These are phyloP conservation scores for Hyaloraphidium curvatum DNA, from an alignment of 192 early-diverging fungal genomes.

Conservation along the genomic window DNA sequence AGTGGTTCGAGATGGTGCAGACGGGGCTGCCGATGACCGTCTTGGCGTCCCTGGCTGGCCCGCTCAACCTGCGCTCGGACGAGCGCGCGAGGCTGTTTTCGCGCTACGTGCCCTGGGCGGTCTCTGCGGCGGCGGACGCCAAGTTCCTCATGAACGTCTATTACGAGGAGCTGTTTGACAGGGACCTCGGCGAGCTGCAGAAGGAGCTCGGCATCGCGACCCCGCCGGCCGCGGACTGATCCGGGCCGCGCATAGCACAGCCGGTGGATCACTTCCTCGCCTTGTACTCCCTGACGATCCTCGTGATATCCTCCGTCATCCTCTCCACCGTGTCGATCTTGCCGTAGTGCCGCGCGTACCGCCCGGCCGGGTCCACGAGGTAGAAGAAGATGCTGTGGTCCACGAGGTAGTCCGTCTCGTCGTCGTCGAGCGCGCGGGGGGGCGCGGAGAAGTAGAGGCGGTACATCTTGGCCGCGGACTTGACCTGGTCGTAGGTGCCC, in stretches of 20 bases:
- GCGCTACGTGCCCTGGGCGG: constrained; percentile 77
- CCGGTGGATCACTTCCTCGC: not conserved
- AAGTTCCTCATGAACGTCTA: constrained; percentile 71
- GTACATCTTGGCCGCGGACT: constrained; percentile 65
- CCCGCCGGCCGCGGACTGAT: no score
- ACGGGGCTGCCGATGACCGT: constrained; percentile 75
- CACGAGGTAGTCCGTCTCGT: constrained; percentile 84
- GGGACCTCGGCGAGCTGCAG: constrained; percentile 42
- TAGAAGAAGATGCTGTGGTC: constrained; percentile 99
- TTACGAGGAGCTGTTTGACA: constrained; percentile 69
- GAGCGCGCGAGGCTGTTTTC: constrained; percentile 44
- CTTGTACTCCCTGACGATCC: constrained; percentile 13
- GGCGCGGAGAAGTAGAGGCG: constrained; percentile 91
- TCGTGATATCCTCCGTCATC: constrained; percentile 32
- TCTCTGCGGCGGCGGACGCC: constrained; percentile 54
- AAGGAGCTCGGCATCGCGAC: constrained; percentile 51
- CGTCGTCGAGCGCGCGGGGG: constrained; percentile 41
- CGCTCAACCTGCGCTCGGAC: constrained; percentile 34
- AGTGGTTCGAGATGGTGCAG: constrained; percentile 87
- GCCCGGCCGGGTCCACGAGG: constrained; percentile 76
- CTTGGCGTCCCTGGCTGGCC: constrained; percentile 67
- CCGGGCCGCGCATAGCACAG: not conserved
- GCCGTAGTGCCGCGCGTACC: constrained; percentile 80
- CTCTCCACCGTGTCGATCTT: constrained; percentile 50
- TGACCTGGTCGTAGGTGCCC: constrained; percentile 66